Evolutionary conservation across 2,329 filamentous ascomycete genomes (phyloP).

Genomic region (Colletotrichum coccodes): DNA sequence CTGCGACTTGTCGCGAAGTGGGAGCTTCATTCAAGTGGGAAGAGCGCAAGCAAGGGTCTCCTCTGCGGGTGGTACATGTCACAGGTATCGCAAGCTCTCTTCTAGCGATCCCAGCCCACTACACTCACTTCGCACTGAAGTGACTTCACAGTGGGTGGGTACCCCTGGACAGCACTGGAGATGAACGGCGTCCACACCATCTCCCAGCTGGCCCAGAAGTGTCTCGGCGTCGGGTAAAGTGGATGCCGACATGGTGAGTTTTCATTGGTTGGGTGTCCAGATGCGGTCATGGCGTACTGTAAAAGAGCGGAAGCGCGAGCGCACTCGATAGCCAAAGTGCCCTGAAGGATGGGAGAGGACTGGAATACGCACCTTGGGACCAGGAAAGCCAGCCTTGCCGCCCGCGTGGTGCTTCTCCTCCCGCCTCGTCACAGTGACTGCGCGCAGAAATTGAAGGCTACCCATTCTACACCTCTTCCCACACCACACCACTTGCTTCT

Average conservation of each 20-base stretch:
- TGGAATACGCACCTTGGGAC: constrained; percentile 6
- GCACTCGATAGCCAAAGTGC: not conserved
- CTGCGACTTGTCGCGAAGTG: not conserved
- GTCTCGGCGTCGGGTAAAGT: constrained; percentile 22
- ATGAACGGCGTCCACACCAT: not conserved
- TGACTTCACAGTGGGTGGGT: constrained; percentile 16
- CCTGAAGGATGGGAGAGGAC: constrained; percentile 13
- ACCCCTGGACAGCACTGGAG: constrained; percentile 2
- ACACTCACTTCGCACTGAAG: not conserved
- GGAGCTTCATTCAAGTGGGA: constrained; percentile 10
- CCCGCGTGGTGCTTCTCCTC: constrained; percentile 31
- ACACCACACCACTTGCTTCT: constrained; percentile 14
- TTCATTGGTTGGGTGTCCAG: constrained; percentile 19
- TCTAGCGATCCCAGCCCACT: constrained; percentile 27
- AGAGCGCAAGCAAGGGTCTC: constrained; percentile 9
- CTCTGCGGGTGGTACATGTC: constrained; percentile 2
- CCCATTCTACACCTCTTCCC: constrained; percentile 17
- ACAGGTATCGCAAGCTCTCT: constrained; percentile 22
- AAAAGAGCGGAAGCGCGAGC: constrained; percentile 1
- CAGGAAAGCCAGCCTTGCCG: constrained; percentile 31
- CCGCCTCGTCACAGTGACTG: constrained; percentile 33
- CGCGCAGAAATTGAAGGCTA: constrained; percentile 35
- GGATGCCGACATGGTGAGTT: not conserved
- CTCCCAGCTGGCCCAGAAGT: not conserved
- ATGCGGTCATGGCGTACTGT: constrained; percentile 28